phyloP scores from a whole-genome alignment of 352 stramenopile species.

The Globisporangium polare region DNA sequence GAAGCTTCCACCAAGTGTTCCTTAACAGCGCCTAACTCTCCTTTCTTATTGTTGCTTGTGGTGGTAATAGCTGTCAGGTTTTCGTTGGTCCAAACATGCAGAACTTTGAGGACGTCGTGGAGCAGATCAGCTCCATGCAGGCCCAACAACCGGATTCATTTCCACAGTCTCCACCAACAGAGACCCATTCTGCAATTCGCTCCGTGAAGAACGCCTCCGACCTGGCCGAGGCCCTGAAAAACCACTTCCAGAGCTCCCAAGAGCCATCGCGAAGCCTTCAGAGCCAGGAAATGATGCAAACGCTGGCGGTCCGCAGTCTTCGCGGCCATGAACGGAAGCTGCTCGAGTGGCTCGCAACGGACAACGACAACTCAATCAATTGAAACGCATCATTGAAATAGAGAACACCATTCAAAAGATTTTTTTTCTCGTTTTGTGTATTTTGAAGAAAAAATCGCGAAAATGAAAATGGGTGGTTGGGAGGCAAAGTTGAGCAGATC shows the following conservation, averaged over 20 bases:
- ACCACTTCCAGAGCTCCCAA: conserved; percentile 14
- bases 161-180: not conserved
- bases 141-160: not conserved
- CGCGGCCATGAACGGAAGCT: conserved; percentile 32
- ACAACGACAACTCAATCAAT: not conserved
- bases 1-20: too few species aligned
- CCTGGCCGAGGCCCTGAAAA: conserved; percentile 20
- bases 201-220: conserved; percentile 13
- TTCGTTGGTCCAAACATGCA: conserved; percentile 59
- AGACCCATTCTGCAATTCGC: not conserved
- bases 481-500: not conserved
- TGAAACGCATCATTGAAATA: not conserved
- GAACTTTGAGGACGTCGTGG: conserved; percentile 64
- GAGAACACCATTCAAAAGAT: not conserved
- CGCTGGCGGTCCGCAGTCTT: conserved; percentile 25
- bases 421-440: not conserved
- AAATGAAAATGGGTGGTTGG: not conserved
- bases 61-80: conserved; percentile 47
- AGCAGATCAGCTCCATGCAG: conserved; percentile 20
- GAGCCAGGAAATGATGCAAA: conserved; percentile 17
- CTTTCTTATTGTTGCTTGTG: not conserved
- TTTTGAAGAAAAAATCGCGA: not conserved
- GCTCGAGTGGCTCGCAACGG: conserved; percentile 29
- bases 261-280: not conserved
- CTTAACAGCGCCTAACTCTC: too few species aligned